phyloP scores from a whole-genome alignment of 495 filamentous ascomycete species.

The Aspergillus coremiiformis region DNA sequence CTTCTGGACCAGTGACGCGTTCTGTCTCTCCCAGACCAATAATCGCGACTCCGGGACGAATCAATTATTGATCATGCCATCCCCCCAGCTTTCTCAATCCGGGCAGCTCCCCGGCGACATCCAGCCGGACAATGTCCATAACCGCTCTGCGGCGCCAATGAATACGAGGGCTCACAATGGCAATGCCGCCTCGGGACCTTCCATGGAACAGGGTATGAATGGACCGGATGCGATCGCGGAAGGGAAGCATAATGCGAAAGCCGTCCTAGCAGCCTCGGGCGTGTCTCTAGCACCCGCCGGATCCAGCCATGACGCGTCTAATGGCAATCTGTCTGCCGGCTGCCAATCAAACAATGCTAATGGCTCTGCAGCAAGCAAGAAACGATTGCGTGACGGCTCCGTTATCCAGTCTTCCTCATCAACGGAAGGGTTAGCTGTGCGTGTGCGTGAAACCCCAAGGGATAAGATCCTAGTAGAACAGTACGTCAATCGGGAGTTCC shows the following conservation, averaged over 20 bases:
- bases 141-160: no score
- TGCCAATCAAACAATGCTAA: conserved; percentile 33
- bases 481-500: conserved; percentile 68
- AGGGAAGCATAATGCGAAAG: conserved; percentile 53
- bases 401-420: conserved; percentile 27
- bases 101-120: conserved; percentile 22
- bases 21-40: not conserved
- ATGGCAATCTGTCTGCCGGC: conserved; percentile 20
- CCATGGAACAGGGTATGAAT: conserved; percentile 21
- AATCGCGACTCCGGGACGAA: not conserved
- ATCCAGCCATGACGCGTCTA: conserved; percentile 21
- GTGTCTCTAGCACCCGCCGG: conserved; percentile 22
- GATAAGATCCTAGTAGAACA: conserved; percentile 63
- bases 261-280: conserved; percentile 47
- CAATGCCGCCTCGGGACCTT: conserved; percentile 19
- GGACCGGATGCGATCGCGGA: conserved; percentile 41
- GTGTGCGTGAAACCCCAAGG: conserved; percentile 31
- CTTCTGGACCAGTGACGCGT: conserved; percentile 18
- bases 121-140: conserved; percentile 19
- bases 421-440: conserved; percentile 24
- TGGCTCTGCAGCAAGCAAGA: conserved; percentile 41
- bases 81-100: conserved; percentile 27
- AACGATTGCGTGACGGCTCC: conserved; percentile 55
- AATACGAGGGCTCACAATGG: no score
- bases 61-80: conserved; percentile 28